Conservation (phyloP, 208 protist species). For the Wallacemonas collosoma region DNA sequence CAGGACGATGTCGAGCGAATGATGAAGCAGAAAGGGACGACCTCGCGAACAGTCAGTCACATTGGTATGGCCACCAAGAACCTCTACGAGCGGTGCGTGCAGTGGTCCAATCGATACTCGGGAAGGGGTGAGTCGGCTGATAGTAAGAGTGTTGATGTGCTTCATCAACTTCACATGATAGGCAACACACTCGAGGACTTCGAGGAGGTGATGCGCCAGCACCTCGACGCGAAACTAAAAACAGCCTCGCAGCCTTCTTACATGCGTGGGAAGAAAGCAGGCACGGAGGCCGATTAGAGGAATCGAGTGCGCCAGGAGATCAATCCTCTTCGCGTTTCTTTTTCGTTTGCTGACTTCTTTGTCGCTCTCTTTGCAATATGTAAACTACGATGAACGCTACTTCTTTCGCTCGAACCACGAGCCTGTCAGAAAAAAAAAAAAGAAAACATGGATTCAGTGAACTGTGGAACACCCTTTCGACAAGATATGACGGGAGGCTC, state of each 20-base stretch:
- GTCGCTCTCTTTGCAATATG: not conserved
- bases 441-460: too few species aligned
- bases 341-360: not conserved
- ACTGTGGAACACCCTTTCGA: too few species aligned
- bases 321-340: not conserved
- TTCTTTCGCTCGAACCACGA: not conserved
- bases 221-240: conserved; percentile 41
- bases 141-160: conserved; percentile 57
- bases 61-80: conserved; percentile 92
- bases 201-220: conserved; percentile 72
- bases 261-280: not conserved
- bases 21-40: conserved; percentile 87
- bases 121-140: conserved; percentile 70
- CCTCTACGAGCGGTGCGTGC: conserved; percentile 87
- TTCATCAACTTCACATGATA: conserved; percentile 89
- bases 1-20: conserved; percentile 90
- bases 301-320: not conserved
- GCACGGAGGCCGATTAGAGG: not conserved
- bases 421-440: too few species aligned
- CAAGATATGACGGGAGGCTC: too few species aligned
- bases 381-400: not conserved
- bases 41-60: conserved; percentile 90
- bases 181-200: conserved; percentile 92
- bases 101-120: conserved; percentile 77
- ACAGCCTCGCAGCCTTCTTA: conserved; percentile 2